phyloP scores from a whole-genome alignment of 2,329 filamentous ascomycete genomes.

The Zymoseptoria crescenta region DNA sequence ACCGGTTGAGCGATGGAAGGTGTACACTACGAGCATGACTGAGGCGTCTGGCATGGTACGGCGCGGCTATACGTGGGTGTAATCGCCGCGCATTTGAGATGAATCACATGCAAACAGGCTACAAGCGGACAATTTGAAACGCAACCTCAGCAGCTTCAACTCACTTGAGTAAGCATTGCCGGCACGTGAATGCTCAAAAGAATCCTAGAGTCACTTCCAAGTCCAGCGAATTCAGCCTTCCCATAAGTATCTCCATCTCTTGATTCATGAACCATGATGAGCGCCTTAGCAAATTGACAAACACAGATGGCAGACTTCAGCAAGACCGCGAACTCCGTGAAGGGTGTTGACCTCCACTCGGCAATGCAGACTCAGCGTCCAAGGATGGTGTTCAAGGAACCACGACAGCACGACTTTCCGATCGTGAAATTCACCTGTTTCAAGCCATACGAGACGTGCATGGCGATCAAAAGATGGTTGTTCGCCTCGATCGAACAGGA shows the following conservation, averaged over 20 bases:
- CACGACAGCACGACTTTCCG: conserved; percentile 8
- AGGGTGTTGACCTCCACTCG: conserved; percentile 16
- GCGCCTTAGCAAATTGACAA: conserved; percentile 1
- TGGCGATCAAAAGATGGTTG: conserved; percentile 14
- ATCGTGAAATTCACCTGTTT: conserved; percentile 11
- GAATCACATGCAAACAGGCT: not conserved
- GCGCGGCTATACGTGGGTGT: not conserved
- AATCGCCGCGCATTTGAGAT: not conserved
- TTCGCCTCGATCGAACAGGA: not conserved
- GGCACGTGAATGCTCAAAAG: not conserved
- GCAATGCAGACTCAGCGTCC: conserved; percentile 5
- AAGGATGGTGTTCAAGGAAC: conserved; percentile 9
- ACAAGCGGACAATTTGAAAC: not conserved
- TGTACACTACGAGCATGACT: conserved; percentile 1
- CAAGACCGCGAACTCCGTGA: conserved; percentile 1
- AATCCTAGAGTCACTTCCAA: not conserved
- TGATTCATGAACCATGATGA: not conserved
- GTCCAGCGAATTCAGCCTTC: not conserved
- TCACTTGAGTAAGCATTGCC: not conserved
- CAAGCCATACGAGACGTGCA: conserved; percentile 8
- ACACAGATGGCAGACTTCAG: not conserved
- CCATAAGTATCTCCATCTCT: not conserved
- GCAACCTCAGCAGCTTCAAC: not conserved
- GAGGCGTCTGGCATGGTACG: not conserved
- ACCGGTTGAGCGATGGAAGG: not conserved